phyloP scores from a whole-genome alignment of 495 filamentous ascomycete species.

The Lophium mytilinum region DNA sequence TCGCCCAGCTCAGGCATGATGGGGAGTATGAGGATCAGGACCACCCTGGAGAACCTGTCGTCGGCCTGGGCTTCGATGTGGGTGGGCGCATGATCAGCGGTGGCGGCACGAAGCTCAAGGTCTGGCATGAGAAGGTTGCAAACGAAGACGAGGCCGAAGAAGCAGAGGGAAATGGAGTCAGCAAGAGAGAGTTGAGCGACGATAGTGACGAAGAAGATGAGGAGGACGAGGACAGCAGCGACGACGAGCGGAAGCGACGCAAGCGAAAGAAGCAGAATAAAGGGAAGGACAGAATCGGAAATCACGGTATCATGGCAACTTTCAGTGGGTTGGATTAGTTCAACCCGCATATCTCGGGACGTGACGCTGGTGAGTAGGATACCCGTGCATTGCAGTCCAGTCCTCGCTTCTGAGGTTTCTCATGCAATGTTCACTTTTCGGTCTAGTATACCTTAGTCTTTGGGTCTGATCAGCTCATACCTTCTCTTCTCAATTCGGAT shows the following conservation, averaged over 20 bases:
- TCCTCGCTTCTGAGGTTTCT: too few relatives aligned
- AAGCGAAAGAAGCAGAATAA: constrained; percentile 54
- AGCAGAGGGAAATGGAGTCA: constrained; percentile 20
- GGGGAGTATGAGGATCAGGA: constrained; percentile 56
- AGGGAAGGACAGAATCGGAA: constrained; percentile 44
- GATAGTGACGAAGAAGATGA: constrained; percentile 30
- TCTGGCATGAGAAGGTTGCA: constrained; percentile 62
- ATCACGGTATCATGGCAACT: constrained; percentile 48
- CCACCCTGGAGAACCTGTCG: constrained; percentile 52
- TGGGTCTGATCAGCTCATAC: too few relatives aligned
- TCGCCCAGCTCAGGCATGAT: constrained; percentile 61
- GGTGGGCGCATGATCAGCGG: constrained; percentile 79
- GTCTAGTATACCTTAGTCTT: too few relatives aligned
- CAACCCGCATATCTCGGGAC: too few relatives aligned
- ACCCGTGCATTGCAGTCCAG: too few relatives aligned
- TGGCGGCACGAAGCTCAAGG: constrained; percentile 72
- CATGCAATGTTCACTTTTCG: too few relatives aligned
- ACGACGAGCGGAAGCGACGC: constrained; percentile 30
- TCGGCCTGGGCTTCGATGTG: constrained; percentile 71
- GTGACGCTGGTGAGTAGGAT: too few relatives aligned
- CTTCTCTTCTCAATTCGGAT: too few relatives aligned
- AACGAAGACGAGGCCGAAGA: constrained; percentile 39
- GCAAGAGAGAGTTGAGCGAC: background rate
- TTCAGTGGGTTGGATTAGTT: constrained; percentile 56
- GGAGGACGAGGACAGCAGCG: constrained; percentile 37